Evolutionary conservation across 805 yeast species (phyloP), one percentile per base, ranked within the genome.

Genomic region (Starmerella cellae): DNA sequence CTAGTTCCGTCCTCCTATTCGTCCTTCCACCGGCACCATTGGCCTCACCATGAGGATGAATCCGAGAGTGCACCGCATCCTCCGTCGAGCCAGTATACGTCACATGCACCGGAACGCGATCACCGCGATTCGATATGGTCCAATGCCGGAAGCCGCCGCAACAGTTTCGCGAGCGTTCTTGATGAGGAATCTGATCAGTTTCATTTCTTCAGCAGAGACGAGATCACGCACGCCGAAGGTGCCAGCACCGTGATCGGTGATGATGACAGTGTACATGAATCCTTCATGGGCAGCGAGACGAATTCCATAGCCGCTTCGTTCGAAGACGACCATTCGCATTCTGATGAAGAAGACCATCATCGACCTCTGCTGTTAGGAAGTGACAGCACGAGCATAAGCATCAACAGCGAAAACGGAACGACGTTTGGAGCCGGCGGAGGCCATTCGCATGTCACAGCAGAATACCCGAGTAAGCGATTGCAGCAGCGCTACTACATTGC

Each of bases 401-500:
- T n/a, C n/a, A 16, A 9, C 31, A 32, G 23, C 18, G 32, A 37
- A 5, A 37, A 30, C 21, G 37, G 37, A 13, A 14, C 29, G 8
- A 9, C 27, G 5, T 18, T 10, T 10, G 34, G 19, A 18, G 37
- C 19, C 33, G 27, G 18, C 6, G 38, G 34, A 4, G 18, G 14
- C n/a, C 29, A 16, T 16, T 26, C 28, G 11, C 26, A 9, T 26
- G 36, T 11, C 16, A n/a, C n/a, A 4, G 16, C 23, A 9, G 52
- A 38, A 32, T 52, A 52, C 30, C 34, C 44, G 37, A 37, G 62
- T 44, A 41, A 54, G 50, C 40, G 66, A 44, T 33, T 44, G 50
- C 47, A 54, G 44, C 99, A 91, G 61, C 69, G 95, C 44, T 84
- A 82, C 60, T 91, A 88, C 60, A 73, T 91, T 47, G 87, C 95